phyloP scores from a whole-genome alignment of 2,329 filamentous ascomycete species.

The Magnaporthiopsis incrustans region DNA sequence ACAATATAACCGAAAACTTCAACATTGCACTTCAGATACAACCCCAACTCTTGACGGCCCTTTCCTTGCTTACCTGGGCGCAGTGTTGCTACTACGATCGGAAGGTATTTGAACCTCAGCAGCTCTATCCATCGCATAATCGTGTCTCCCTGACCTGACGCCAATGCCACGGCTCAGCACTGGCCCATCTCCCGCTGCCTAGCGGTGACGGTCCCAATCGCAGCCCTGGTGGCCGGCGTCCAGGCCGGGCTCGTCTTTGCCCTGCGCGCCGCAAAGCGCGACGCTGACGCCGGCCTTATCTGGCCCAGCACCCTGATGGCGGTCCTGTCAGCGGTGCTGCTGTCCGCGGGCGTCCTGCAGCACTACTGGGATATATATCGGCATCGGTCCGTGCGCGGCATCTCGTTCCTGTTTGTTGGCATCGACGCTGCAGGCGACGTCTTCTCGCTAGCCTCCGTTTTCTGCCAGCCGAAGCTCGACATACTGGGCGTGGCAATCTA shows the following conservation, averaged over 20 bases:
- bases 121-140: neutral
- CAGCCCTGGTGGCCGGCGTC: conserved; percentile 47
- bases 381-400: conserved; percentile 59
- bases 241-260: conserved; percentile 53
- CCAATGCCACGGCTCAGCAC: conserved; percentile 25
- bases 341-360: conserved; percentile 57
- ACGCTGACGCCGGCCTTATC: conserved; percentile 26
- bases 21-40: conserved; percentile 34
- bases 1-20: conserved; percentile 34
- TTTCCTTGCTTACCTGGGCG: conserved; percentile 35
- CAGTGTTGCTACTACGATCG: conserved; percentile 34
- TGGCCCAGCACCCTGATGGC: conserved; percentile 65
- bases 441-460: conserved; percentile 55
- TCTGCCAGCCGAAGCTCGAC: conserved; percentile 52
- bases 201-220: conserved; percentile 40
- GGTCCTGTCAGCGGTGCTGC: conserved; percentile 51
- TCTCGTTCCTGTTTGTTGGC: conserved; percentile 63
- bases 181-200: conserved; percentile 44
- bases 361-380: conserved; percentile 65
- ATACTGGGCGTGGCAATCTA: conserved; percentile 60
- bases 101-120: neutral
- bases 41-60: conserved; percentile 32
- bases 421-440: conserved; percentile 64
- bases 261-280: conserved; percentile 33
- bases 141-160: neutral